Evolutionary conservation across 139 green algal genomes (phyloP), one percentile per base, ranked within the genome.

Genomic region (Spirogloea muscicola): DNA sequence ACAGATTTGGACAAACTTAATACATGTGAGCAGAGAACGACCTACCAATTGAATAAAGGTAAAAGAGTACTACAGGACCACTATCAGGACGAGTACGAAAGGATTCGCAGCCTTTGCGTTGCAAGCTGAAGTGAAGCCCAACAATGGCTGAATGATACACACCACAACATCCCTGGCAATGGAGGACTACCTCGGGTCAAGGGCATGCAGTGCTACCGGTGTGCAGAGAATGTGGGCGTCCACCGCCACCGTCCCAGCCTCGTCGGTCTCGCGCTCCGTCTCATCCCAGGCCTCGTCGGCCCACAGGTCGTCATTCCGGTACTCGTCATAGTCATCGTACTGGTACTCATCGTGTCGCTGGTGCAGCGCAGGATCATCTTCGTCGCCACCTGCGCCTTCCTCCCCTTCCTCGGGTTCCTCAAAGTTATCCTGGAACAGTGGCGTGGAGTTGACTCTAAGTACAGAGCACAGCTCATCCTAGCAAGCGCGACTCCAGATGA

Each of bases 221-320:
- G 88, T 96, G 81, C 81, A 86, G 68, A 97, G 74, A 9, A 98
- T 74, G 86, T 98, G 94, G 0, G 93, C 61, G 77, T 98, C 94
- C 16, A 98, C 43, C 31, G 68, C 90, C 13, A 96, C 83, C 29
- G 51, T 58, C 9, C 76, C 73, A 37, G 76, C 37, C 16, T 79
- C 74, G 16, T 79, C 74, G 13, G 65, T 46, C 33, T 83, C 65
- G 52, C 82, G 49, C 36, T 48, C 21, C 48, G 33, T n/a, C n/a
- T 72, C 68, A 51, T 29, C 33, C 49, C 51, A 81, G 39, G 74
- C 79, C 65, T 85, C 61, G 29, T 85, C 77, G n/a, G 60, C 51
- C 65, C 67, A 67, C 76, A 74, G 29, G 16, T 72, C 36, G 42
- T 84, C 55, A 6, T 71, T 27, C 27, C 49, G 38, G 49, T 77